Base-by-base conservation (phyloP, 176 grass and related monocot species). In the Bolboschoenus planiculmis region DNA sequence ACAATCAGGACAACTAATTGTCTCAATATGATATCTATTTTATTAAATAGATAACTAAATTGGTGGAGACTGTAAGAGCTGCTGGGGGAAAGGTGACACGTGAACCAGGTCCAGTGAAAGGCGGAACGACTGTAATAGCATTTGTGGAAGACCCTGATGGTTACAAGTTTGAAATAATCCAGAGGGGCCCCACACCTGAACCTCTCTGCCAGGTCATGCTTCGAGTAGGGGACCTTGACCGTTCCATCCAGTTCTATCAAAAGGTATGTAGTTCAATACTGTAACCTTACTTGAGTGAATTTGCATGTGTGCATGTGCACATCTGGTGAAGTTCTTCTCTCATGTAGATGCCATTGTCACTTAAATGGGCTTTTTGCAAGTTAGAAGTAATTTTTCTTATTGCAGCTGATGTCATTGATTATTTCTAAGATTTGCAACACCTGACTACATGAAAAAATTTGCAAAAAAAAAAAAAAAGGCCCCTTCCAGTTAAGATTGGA, bases 191-290 rank as follows among this genome's bases (percentile, higher is more conserved):
- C 0, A 98, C 90, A 8, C 90, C 89, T 81, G 92, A 98, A 66
- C 96, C 96, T 81, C 90, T 98, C 78, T 98, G 96, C 83, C 96
- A 98, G 81, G 84, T 98, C 83, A 98, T 98, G 96, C 96, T 98
- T 86, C 92, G 92, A 48, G 96, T 98, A 30, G 96, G 96, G 78
- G 92, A 98, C 60, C 85, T 98, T 83, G 96, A 95, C 24, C 90
- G 87, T 53, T 84, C 92, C 78, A 98, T 98, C 85, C 89, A 86
- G 79, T 98, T 98, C 43, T 98, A 98, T 21, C 87, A 98, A 85
- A 98, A 94, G 92, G 95, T 93, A 93, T 74, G 50, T 39, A 37
- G 31, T 35, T 56, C 7, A 10, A 13, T 79, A 72, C 57, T 1
- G 21, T 31, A 56, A 30, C 29, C 40, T 50, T 36, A 71, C 11